These are phyloP conservation scores for Xylariaceae sp. DNA, from an alignment of 2,329 filamentous ascomycete genomes.

Conservation along the genomic window DNA sequence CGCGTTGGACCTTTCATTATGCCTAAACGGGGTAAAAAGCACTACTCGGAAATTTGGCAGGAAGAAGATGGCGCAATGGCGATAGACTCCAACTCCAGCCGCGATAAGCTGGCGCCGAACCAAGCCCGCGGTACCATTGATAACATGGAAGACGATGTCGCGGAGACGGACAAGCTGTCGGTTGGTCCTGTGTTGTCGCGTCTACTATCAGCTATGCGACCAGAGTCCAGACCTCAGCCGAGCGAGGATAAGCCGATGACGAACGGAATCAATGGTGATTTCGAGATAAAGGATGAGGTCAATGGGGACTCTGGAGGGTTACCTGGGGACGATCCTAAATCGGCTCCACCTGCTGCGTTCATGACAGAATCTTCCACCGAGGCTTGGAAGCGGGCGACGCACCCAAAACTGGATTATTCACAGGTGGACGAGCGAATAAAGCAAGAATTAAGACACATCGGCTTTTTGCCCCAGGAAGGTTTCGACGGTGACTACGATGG, in stretches of 20 bases:
- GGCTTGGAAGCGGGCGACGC: slow-evolving; percentile 72
- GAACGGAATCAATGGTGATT: slow-evolving; percentile 42
- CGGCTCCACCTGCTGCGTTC: slow-evolving; percentile 65
- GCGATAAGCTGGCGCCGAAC: slow-evolving; percentile 70
- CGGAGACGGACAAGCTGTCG: slow-evolving; percentile 84
- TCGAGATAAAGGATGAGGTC: slow-evolving; percentile 50
- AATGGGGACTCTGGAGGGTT: slow-evolving; percentile 40
- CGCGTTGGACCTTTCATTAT: slow-evolving; percentile 79
- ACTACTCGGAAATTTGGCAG: slow-evolving; percentile 88
- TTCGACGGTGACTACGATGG: slow-evolving; percentile 75
- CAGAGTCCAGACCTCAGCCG: slow-evolving; percentile 58
- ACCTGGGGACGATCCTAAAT: slow-evolving; percentile 37
- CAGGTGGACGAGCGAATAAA: slow-evolving; percentile 88
- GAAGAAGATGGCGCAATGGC: slow-evolving; percentile 84
- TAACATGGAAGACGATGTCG: slow-evolving; percentile 78
- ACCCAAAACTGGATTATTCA: slow-evolving; percentile 74
- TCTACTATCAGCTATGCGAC: slow-evolving; percentile 74
- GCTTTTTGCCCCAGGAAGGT: slow-evolving; percentile 68
- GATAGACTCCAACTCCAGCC: slow-evolving; percentile 60
- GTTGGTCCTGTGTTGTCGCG: slow-evolving; percentile 82
- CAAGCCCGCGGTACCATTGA: slow-evolving; percentile 83
- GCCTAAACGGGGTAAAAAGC: slow-evolving; percentile 75
- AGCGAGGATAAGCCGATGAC: slow-evolving; percentile 54
- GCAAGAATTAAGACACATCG: slow-evolving; percentile 85
- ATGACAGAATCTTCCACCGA: slow-evolving; percentile 75